Percentiles rank a stretch among this genome's conserved stretches.
Evolutionary conservation across 495 filamentous ascomycete genomes (phyloP).

Genomic region (Penicillium maclennaniae): DNA sequence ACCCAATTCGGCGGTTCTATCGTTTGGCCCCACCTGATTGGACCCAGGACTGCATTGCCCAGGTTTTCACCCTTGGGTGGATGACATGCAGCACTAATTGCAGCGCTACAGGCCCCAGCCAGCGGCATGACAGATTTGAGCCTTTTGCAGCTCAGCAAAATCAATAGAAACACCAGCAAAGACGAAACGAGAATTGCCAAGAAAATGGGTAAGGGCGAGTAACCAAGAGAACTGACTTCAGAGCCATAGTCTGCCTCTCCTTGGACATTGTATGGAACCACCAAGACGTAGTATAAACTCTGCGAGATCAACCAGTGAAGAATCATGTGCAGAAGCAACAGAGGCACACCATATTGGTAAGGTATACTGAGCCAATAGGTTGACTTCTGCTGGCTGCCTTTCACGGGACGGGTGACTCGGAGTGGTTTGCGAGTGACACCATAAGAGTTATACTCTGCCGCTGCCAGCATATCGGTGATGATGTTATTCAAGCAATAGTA

Average conservation of each 20-base stretch:
- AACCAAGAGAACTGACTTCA: too few relatives aligned
- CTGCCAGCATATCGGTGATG: constrained; percentile 39
- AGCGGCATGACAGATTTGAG: constrained; percentile 37
- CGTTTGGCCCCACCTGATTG: constrained; percentile 13
- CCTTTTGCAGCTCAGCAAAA: constrained; percentile 17
- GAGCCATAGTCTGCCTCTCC: too few relatives aligned
- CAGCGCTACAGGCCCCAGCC: constrained; percentile 38
- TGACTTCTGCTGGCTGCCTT: constrained; percentile 37
- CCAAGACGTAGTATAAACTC: constrained; percentile 30
- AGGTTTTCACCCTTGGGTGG: background rate
- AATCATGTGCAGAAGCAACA: constrained; percentile 20
- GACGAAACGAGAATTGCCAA: constrained; percentile 20
- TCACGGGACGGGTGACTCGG: constrained; percentile 41
- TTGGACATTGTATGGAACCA: constrained; percentile 17
- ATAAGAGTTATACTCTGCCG: constrained; percentile 31
- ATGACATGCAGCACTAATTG: constrained; percentile 39
- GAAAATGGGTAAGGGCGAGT: too few relatives aligned
- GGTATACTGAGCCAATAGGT: constrained; percentile 43
- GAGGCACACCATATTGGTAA: constrained; percentile 35
- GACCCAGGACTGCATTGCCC: background rate
- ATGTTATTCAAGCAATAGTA: constrained; percentile 41
- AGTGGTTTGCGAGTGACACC: constrained; percentile 30
- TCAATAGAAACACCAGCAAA: constrained; percentile 8
- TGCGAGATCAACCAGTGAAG: constrained; percentile 45
- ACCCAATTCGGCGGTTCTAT: too few relatives aligned